A percentile compares a stretch with the other conserved stretches of the same genome.
These are phyloP conservation scores for Eleusine indica DNA, from an alignment of 176 grass and related monocot genomes.

Conservation along the genomic window DNA sequence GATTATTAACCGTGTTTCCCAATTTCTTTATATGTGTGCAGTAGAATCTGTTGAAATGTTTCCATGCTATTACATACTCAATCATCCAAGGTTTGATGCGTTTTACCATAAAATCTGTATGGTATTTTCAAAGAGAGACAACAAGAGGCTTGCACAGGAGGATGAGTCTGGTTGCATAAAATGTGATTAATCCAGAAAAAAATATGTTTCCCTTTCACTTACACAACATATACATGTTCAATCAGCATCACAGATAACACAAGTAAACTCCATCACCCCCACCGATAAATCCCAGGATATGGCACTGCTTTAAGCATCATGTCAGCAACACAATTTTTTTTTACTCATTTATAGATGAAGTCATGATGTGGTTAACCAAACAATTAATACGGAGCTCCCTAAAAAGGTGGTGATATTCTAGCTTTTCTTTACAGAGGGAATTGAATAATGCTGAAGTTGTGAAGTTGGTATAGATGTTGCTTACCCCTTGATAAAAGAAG, in stretches of 20 bases:
- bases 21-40: background rate
- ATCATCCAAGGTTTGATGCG: background rate
- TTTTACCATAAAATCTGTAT: background rate
- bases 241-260: background rate
- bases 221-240: background rate
- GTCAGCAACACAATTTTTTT: background rate
- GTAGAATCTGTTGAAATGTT: background rate
- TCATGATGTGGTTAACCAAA: slow-evolving; percentile 27
- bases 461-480: slow-evolving; percentile 38
- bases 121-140: background rate
- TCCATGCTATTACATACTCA: background rate
- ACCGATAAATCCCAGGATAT: background rate
- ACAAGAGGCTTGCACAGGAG: background rate
- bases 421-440: background rate
- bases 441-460: slow-evolving; percentile 6
- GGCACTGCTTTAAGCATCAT: background rate
- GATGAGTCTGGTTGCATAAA: background rate
- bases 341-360: slow-evolving; percentile 26
- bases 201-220: background rate
- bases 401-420: slow-evolving; percentile 12
- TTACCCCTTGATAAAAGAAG: slow-evolving; percentile 55
- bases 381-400: background rate
- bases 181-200: background rate
- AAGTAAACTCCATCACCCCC: background rate
- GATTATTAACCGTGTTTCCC: slow-evolving; percentile 3